Conservation (phyloP, 148 eudicot genomes). For the Amaranthus palmeri region DNA sequence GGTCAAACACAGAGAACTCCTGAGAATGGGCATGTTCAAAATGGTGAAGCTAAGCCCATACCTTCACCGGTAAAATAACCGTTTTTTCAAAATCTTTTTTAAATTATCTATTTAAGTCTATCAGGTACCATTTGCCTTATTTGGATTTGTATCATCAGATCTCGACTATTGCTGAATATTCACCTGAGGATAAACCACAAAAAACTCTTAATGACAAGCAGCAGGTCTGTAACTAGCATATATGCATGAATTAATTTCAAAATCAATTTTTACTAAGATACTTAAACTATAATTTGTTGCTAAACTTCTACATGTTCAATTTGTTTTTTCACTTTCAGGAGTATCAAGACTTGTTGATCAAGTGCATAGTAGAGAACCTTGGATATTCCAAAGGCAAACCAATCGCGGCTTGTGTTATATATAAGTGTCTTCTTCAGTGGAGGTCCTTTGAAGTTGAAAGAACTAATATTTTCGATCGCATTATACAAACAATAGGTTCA, state of each 20-base stretch:
- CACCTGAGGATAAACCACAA: slow-evolving; percentile 90
- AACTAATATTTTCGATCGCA: slow-evolving; percentile 85
- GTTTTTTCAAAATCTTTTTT: neutral
- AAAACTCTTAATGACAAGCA: slow-evolving; percentile 92
- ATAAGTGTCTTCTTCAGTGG: slow-evolving; percentile 98
- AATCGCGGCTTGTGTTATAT: slow-evolving; percentile 82
- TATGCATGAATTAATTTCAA: neutral
- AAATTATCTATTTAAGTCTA: neutral
- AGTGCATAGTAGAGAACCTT: slow-evolving; percentile 84
- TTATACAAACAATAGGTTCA: slow-evolving; percentile 80
- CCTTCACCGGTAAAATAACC: slow-evolving; percentile 37
- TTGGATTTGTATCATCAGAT: slow-evolving; percentile 37
- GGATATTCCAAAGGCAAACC: slow-evolving; percentile 93
- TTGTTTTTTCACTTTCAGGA: slow-evolving; percentile 47
- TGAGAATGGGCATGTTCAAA: slow-evolving; percentile 59
- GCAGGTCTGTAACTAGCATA: slow-evolving; percentile 48
- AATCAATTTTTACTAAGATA: slow-evolving; percentile 4
- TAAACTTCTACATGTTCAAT: neutral
- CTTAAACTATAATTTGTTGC: neutral
- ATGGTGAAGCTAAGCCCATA: slow-evolving; percentile 56
- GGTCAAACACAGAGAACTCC: slow-evolving; percentile 64
- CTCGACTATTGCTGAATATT: slow-evolving; percentile 37
- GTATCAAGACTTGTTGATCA: slow-evolving; percentile 85
- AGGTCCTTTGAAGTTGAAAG: slow-evolving; percentile 96
- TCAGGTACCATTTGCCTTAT: neutral